Percentiles rank a stretch among this genome's conserved stretches.
Evolutionary conservation across 768 basidiomycete species (phyloP).

Genomic region (Cystofilobasidium bisporidii): DNA sequence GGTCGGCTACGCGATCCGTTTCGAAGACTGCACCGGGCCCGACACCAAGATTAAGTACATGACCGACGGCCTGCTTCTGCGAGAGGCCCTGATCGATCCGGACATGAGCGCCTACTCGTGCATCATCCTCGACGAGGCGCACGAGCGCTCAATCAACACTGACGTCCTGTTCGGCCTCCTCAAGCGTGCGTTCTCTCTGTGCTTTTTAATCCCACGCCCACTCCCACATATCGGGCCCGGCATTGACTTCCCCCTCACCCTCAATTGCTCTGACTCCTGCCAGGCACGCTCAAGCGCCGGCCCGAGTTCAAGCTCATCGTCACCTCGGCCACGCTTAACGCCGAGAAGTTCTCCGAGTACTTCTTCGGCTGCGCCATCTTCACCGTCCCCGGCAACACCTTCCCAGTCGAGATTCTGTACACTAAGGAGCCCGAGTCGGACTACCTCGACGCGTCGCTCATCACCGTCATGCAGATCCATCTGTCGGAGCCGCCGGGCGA

Average conservation of each 20-base stretch:
- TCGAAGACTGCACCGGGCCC: conserved; percentile 97
- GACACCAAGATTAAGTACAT: conserved; percentile 99
- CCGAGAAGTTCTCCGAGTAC: conserved; percentile 98
- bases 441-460: conserved; percentile 94
- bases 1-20: conserved; percentile 97
- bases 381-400: conserved; percentile 99
- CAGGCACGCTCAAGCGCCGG: conserved; percentile 90
- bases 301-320: conserved; percentile 96
- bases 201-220: conserved; percentile 39
- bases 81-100: conserved; percentile 93
- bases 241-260: neutral
- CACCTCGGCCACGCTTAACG: conserved; percentile 96
- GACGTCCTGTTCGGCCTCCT: conserved; percentile 93
- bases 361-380: conserved; percentile 98
- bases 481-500: conserved; percentile 96
- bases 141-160: conserved; percentile 96
- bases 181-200: conserved; percentile 55
- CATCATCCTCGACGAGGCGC: conserved; percentile 97
- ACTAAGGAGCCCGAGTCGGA: conserved; percentile 97
- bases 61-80: conserved; percentile 99
- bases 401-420: conserved; percentile 94
- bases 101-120: conserved; percentile 86
- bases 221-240: no score
- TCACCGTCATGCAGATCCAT: conserved; percentile 99
- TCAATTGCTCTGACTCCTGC: no score